Evolutionary conservation across 495 filamentous ascomycete species (phyloP).

Genomic region (Arthonia radiata): DNA sequence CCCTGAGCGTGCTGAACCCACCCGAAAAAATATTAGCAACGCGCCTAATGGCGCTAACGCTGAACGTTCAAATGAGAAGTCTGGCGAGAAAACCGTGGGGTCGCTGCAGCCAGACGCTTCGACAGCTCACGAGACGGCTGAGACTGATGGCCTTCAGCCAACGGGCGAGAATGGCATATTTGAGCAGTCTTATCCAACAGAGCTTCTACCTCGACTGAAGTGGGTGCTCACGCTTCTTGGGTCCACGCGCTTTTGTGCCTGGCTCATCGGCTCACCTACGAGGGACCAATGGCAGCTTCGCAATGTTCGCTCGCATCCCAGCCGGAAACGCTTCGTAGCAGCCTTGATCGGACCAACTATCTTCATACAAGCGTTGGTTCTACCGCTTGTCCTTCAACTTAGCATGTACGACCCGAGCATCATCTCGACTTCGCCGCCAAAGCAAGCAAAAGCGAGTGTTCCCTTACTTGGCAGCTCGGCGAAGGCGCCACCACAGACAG

Average conservation of each 20-base stretch:
- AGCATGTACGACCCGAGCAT: slow-evolving; percentile 6
- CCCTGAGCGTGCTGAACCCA: too few relatives aligned
- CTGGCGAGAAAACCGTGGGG: too few relatives aligned
- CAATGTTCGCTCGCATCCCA: slow-evolving; percentile 2
- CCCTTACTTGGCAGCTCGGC: too few relatives aligned
- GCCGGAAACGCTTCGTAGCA: slow-evolving; percentile 1
- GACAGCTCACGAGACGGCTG: too few relatives aligned
- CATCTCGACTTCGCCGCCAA: slow-evolving; percentile 2
- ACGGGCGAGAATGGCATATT: too few relatives aligned
- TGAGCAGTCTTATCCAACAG: slow-evolving; percentile 5
- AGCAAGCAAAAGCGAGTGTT: too few relatives aligned
- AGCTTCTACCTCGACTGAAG: slow-evolving; percentile 1
- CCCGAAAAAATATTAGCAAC: too few relatives aligned
- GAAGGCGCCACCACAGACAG: slow-evolving; percentile 2
- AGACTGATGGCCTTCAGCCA: too few relatives aligned
- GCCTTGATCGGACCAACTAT: slow-evolving; percentile 2
- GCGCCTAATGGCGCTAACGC: too few relatives aligned
- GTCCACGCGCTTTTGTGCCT: slow-evolving; percentile 6
- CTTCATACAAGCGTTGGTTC: slow-evolving; percentile 5
- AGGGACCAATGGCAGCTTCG: slow-evolving; percentile 5
- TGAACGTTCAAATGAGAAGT: too few relatives aligned
- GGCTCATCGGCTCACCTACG: slow-evolving; percentile 3
- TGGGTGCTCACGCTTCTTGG: slow-evolving; percentile 6
- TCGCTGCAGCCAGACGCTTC: too few relatives aligned
- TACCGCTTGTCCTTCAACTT: slow-evolving; percentile 5